These are phyloP conservation scores for Globisporangium parvum DNA, from an alignment of 352 stramenopile genomes.

Conservation along the genomic window DNA sequence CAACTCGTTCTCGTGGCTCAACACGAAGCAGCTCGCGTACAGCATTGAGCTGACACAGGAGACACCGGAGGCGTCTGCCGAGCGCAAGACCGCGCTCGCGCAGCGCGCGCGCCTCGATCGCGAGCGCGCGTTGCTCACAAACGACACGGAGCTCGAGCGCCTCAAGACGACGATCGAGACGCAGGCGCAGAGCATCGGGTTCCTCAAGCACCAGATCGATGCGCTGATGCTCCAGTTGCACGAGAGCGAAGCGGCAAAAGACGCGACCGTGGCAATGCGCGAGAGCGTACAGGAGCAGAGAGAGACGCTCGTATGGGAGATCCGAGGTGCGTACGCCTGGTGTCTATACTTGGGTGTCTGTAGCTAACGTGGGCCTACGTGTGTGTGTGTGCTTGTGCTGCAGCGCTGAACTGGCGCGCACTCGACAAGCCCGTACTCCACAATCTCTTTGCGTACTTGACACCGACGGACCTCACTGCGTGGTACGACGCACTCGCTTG, in stretches of 20 bases:
- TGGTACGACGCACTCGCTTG: conserved; percentile 21
- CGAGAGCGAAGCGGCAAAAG: conserved; percentile 31
- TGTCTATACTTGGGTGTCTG: background rate
- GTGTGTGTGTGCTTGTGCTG: background rate
- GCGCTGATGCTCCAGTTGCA: conserved; percentile 35
- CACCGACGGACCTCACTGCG: conserved; percentile 22
- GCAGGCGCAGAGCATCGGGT: conserved; percentile 36
- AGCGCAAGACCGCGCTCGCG: conserved; percentile 38
- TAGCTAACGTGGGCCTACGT: background rate
- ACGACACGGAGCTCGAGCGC: conserved; percentile 29
- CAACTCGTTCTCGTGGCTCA: conserved; percentile 82
- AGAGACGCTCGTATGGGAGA: conserved; percentile 58
- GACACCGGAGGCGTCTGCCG: conserved; percentile 28
- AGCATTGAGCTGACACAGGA: conserved; percentile 62
- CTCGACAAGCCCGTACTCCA: conserved; percentile 27
- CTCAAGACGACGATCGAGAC: conserved; percentile 41
- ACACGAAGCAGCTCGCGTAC: conserved; percentile 73
- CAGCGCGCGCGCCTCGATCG: conserved; percentile 37
- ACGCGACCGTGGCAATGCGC: conserved; percentile 25
- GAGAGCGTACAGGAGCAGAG: conserved; percentile 40
- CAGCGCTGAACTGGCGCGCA: conserved; percentile 44
- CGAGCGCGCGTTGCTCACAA: conserved; percentile 28
- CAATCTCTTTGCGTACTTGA: conserved; percentile 24
- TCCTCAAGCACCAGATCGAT: conserved; percentile 56
- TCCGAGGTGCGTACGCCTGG: conserved; percentile 32